These are phyloP conservation scores for Chimonanthus praecox DNA, from an alignment of 164 flowering plant species.

Conservation along the genomic window DNA sequence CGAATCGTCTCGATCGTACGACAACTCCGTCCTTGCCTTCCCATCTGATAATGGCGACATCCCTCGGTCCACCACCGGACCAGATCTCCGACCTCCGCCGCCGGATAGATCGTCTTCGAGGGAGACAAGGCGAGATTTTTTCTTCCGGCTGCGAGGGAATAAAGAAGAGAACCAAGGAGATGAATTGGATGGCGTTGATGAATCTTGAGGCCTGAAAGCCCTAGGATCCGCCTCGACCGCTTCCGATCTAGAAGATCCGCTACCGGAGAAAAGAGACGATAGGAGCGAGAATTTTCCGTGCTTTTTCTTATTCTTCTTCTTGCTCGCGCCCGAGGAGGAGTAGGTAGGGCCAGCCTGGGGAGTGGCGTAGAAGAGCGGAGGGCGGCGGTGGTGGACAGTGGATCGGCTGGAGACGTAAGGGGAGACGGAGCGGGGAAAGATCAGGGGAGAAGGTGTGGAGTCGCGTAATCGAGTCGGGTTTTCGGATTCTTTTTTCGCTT, in stretches of 20 bases:
- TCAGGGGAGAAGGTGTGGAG: conserved; percentile 35
- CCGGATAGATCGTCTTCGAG: conserved; percentile 6
- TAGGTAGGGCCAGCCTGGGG: conserved; percentile 65
- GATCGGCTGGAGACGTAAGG: conserved; percentile 65
- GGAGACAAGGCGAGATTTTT: conserved; percentile 16
- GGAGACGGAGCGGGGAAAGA: conserved; percentile 85
- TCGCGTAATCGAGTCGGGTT: conserved; percentile 22
- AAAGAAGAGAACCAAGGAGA: conserved; percentile 19
- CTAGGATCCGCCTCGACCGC: conserved; percentile 15
- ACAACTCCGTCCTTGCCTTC: neutral
- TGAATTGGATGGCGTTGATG: conserved; percentile 1
- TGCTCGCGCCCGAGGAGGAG: neutral
- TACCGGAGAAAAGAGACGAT: conserved; percentile 8
- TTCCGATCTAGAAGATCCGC: conserved; percentile 15
- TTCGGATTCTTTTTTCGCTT: conserved; percentile 12
- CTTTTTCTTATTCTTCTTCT: conserved; percentile 7
- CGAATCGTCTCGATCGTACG: conserved; percentile 22
- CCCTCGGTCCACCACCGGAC: conserved; percentile 46
- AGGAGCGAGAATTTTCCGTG: conserved; percentile 1
- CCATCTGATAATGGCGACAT: conserved; percentile 49
- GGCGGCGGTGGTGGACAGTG: conserved; percentile 18
- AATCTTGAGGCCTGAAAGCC: neutral
- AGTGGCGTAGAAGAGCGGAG: conserved; percentile 48
- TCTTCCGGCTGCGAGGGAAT: conserved; percentile 11
- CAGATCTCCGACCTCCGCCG: conserved; percentile 11